Evolutionary conservation across 192 early-diverging fungal genomes (phyloP).

Genomic region (Linnemannia hyalina): DNA sequence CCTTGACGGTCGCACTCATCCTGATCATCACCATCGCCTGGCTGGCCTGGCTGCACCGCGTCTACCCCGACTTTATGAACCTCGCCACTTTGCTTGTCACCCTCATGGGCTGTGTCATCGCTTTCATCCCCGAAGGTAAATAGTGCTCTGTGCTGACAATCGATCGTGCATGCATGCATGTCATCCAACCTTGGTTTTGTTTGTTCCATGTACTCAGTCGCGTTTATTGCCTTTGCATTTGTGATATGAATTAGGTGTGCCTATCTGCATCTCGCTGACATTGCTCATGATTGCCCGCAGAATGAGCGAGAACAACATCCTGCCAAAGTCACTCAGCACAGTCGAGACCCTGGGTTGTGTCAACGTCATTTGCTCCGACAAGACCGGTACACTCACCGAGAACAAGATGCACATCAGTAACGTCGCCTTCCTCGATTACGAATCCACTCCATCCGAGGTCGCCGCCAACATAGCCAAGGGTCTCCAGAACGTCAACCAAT

Average conservation of each 20-base stretch:
- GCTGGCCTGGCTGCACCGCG: conserved; percentile 69
- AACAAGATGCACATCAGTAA: conserved; percentile 75
- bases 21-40: conserved; percentile 64
- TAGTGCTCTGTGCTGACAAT: background rate
- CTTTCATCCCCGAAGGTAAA: conserved; percentile 79
- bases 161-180: background rate
- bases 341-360: conserved; percentile 91
- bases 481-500: background rate
- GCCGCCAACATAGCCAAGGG: conserved; percentile 22
- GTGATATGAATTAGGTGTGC: conserved; percentile 56
- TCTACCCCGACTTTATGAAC: conserved; percentile 69
- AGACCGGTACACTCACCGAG: conserved; percentile 91
- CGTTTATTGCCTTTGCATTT: background rate
- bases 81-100: conserved; percentile 54
- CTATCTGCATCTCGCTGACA: conserved; percentile 80
- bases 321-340: conserved; percentile 83
- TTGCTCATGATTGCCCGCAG: conserved; percentile 81
- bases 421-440: conserved; percentile 56
- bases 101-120: conserved; percentile 76
- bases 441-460: conserved; percentile 30
- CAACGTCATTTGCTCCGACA: conserved; percentile 82
- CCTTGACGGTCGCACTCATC: conserved; percentile 61
- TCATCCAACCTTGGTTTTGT: no score
- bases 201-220: background rate
- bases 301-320: conserved; percentile 76